phyloP scores from a whole-genome alignment of 106 monocot species.

The Dendrobium catenatum region DNA sequence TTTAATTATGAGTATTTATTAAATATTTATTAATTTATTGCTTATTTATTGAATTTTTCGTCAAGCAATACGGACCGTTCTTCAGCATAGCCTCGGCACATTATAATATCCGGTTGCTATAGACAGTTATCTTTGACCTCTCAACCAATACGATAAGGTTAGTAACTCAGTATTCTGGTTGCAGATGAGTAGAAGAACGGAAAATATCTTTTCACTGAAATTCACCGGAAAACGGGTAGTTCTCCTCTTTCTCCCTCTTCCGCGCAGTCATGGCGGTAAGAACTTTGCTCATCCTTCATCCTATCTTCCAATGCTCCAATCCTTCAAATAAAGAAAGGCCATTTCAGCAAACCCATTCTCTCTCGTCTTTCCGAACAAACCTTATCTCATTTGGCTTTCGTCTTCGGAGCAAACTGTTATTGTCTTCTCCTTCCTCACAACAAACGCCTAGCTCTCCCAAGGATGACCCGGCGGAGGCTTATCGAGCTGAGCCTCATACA shows the following conservation, averaged over 20 bases:
- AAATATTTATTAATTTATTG: no score
- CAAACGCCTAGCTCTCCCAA: not conserved
- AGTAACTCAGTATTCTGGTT: no score
- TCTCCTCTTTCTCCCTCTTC: not conserved
- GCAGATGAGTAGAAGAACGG: no score
- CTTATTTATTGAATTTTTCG: no score
- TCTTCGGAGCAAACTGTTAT: not conserved
- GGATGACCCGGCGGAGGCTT: not conserved
- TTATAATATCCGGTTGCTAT: no score
- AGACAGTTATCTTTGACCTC: no score
- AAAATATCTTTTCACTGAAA: no score
- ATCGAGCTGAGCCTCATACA: not conserved
- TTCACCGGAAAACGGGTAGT: no score
- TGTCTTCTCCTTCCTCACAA: constrained; percentile 9
- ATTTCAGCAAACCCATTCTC: not conserved
- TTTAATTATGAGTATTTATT: no score
- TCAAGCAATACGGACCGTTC: no score
- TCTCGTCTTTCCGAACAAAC: not conserved
- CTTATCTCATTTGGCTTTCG: constrained; percentile 6
- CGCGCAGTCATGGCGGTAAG: constrained; percentile 21
- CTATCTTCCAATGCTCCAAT: constrained; percentile 2
- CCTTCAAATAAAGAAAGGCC: not conserved
- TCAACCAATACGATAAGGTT: no score
- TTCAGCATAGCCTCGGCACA: no score
- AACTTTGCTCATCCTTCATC: constrained; percentile 9